phyloP scores from a whole-genome alignment of 257 asterid genomes.

The Schizonepeta tenuifolia region DNA sequence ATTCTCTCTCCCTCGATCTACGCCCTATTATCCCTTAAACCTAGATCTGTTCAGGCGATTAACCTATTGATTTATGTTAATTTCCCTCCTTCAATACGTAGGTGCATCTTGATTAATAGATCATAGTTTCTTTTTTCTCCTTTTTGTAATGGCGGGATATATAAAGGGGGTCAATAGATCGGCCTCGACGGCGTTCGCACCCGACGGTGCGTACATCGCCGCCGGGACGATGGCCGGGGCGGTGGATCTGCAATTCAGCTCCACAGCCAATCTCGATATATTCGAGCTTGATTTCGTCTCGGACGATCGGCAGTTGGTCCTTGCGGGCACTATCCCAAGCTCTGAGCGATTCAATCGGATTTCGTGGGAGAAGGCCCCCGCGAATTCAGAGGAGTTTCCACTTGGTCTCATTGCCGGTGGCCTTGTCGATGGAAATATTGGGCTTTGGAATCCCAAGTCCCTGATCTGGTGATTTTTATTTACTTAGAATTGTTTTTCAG shows the following conservation, averaged over 20 bases:
- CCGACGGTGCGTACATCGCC: conserved; percentile 85
- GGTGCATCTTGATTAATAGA: conserved; percentile 30
- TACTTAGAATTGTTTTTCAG: conserved; percentile 15
- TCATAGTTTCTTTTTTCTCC: background rate
- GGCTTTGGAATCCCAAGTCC: conserved; percentile 88
- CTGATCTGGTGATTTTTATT: conserved; percentile 69
- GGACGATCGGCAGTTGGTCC: conserved; percentile 70
- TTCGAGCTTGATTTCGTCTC: conserved; percentile 88
- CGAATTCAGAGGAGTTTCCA: conserved; percentile 70
- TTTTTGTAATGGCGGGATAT: conserved; percentile 60
- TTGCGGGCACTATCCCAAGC: conserved; percentile 71
- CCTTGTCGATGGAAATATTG: conserved; percentile 90
- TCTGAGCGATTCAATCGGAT: conserved; percentile 90
- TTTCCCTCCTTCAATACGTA: conserved; percentile 25
- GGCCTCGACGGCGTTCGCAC: conserved; percentile 92
- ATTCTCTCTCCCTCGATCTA: conserved; percentile 43
- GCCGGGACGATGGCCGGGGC: conserved; percentile 99
- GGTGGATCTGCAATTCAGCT: conserved; percentile 96
- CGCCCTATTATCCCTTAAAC: conserved; percentile 24
- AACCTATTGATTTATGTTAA: conserved; percentile 24
- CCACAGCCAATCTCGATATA: conserved; percentile 89
- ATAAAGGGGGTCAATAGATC: conserved; percentile 88
- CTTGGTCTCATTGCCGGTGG: conserved; percentile 96
- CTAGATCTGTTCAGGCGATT: conserved; percentile 38
- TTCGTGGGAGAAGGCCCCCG: conserved; percentile 74